A percentile compares a stretch with the other conserved stretches of the same genome.
Conservation (phyloP, 108 stramenopile genomes). For the Bacterosira constricta region DNA sequence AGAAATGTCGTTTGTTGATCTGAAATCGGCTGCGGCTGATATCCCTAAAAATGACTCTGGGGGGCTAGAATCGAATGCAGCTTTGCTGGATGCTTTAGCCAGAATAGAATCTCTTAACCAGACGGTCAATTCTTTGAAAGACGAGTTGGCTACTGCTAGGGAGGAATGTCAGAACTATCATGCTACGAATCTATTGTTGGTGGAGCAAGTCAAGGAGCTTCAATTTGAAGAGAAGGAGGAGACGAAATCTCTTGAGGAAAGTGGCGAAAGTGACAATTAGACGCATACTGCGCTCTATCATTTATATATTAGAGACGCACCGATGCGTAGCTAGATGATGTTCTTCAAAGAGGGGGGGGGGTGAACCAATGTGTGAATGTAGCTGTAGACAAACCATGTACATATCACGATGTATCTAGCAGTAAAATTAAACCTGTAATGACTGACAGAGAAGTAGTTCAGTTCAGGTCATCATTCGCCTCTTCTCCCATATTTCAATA, state of each 20-base stretch:
- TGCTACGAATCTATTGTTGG: conserved; percentile 46
- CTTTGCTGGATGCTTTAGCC: conserved; percentile 30
- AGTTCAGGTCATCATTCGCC: too few species aligned
- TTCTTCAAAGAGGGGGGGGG: not conserved
- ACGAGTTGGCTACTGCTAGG: conserved; percentile 38
- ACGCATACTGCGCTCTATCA: too few species aligned
- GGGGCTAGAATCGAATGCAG: not conserved
- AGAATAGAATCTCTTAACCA: conserved; percentile 47
- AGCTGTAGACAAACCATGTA: too few species aligned
- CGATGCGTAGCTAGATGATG: not conserved
- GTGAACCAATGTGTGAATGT: too few species aligned
- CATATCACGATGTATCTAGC: too few species aligned
- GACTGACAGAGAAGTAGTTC: too few species aligned
- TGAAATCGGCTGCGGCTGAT: conserved; percentile 3
- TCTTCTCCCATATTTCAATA: too few species aligned
- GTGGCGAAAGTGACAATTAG: not conserved
- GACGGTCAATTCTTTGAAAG: conserved; percentile 52
- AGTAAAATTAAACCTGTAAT: too few species aligned
- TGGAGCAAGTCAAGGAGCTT: conserved; percentile 66
- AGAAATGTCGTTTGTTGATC: conserved; percentile 29
- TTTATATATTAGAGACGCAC: not conserved
- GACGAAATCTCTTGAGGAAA: conserved; percentile 47
- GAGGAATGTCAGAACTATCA: conserved; percentile 54
- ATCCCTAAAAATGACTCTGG: not conserved
- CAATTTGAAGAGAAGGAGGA: too few species aligned